A percentile compares a stretch with the other conserved stretches of the same genome.
These are phyloP conservation scores for Globisporangium echinulatum DNA, from an alignment of 352 stramenopile genomes.

Conservation along the genomic window DNA sequence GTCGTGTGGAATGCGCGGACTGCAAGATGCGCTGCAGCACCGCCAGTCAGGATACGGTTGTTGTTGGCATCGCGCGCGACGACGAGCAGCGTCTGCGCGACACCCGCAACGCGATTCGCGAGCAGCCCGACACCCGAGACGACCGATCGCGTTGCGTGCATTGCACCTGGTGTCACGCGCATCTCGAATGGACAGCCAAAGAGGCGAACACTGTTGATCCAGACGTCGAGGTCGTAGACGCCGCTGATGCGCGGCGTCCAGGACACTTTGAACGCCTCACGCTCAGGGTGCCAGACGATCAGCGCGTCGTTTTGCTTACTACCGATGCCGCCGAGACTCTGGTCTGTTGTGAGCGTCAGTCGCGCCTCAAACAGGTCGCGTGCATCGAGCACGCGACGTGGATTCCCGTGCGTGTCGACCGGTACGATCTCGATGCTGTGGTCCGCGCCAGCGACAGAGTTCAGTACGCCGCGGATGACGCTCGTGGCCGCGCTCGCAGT, in stretches of 20 bases:
- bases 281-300: conserved; percentile 18
- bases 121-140: conserved; percentile 42
- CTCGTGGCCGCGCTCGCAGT: conserved; percentile 18
- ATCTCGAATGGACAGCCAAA: conserved; percentile 38
- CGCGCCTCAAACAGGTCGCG: conserved; percentile 29
- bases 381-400: conserved; percentile 14
- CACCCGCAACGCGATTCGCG: conserved; percentile 34
- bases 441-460: conserved; percentile 21
- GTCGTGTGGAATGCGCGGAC: conserved; percentile 36
- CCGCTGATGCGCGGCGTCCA: conserved; percentile 36
- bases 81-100: conserved; percentile 30
- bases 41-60: conserved; percentile 48
- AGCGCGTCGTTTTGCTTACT: conserved; percentile 32
- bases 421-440: conserved; percentile 39
- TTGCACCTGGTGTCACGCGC: conserved; percentile 26
- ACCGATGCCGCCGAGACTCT: conserved; percentile 41
- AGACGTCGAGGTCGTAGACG: conserved; percentile 44
- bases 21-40: conserved; percentile 12
- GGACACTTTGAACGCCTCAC: conserved; percentile 19
- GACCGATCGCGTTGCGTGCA: conserved; percentile 35
- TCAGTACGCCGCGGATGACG: conserved; percentile 23
- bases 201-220: conserved; percentile 31
- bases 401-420: conserved; percentile 40
- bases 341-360: conserved; percentile 30
- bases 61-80: conserved; percentile 45